Evolutionary conservation across 106 monocot genomes (phyloP), one percentile per base, ranked within the genome.

Genomic region (Acorus calamus): DNA sequence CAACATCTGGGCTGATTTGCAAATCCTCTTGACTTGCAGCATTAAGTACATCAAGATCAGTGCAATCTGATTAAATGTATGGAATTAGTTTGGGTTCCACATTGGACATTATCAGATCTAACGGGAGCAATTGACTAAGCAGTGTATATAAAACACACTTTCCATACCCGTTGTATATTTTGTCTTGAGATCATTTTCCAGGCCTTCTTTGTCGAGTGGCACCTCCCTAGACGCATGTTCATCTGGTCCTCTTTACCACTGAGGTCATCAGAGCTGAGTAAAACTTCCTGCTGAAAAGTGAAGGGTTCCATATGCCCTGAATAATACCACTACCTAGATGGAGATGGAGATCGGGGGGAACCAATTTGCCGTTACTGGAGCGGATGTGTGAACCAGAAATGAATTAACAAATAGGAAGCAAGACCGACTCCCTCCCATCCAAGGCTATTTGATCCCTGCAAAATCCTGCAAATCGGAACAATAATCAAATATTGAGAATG

Each of bases 271-370:
- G 69, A 69, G 61, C 12, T 61, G 45, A 83, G 62, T 55, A 61
- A 11, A 11, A 73, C 58, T 70, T 81, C 80, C 46, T 80, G 81
- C n/a, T 87, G 64, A 6, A 44, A 59, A 45, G 81, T 66, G 59
- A 81, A 42, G 49, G 88, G 74, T 8, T 85, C 67, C 74, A 92
- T 79, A 51, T 85, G 75, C 55, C n/a, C n/a, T n/a, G n/a, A n/a
- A n/a, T n/a, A n/a, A n/a, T n/a, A n/a, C n/a, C n/a, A n/a, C n/a
- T n/a, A n/a, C n/a, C n/a, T n/a, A n/a, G n/a, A n/a, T n/a, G n/a
- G n/a, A n/a, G n/a, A n/a, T n/a, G n/a, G n/a, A n/a, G n/a, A n/a
- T n/a, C n/a, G n/a, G n/a, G n/a, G n/a, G n/a, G n/a, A n/a, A n/a
- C n/a, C n/a, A n/a, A n/a, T n/a, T n/a, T n/a, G n/a, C n/a, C n/a